Evolutionary conservation across 2,329 filamentous ascomycete genomes (phyloP).

Genomic region (Sordariomycetes sp.): DNA sequence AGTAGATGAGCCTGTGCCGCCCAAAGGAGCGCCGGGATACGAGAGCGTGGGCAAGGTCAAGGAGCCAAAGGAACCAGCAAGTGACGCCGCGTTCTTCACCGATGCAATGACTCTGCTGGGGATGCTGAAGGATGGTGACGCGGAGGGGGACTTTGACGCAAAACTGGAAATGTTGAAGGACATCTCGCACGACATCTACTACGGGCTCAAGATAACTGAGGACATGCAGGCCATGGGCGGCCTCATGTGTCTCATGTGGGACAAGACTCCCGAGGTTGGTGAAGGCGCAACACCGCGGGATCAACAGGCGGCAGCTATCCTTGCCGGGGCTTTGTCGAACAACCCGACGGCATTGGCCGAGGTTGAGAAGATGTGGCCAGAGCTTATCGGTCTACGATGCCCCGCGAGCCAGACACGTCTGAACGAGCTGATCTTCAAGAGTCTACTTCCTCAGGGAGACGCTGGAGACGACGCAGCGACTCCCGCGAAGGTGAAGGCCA

Average conservation of each 20-base stretch:
- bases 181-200: slow-evolving; percentile 60
- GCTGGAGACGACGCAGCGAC: slow-evolving; percentile 9
- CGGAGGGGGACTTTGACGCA: slow-evolving; percentile 25
- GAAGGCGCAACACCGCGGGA: slow-evolving; percentile 26
- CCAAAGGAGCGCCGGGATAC: slow-evolving; percentile 45
- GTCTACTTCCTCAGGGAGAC: slow-evolving; percentile 21
- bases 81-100: slow-evolving; percentile 20
- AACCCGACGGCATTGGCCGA: slow-evolving; percentile 51
- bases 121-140: not conserved
- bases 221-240: slow-evolving; percentile 41
- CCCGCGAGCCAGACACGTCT: slow-evolving; percentile 16
- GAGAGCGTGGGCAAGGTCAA: slow-evolving; percentile 49
- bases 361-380: slow-evolving; percentile 37
- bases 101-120: slow-evolving; percentile 14
- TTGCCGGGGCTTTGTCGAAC: slow-evolving; percentile 53
- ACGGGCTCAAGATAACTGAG: slow-evolving; percentile 53
- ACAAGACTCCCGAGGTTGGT: slow-evolving; percentile 13
- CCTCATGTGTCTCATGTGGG: slow-evolving; percentile 47
- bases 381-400: slow-evolving; percentile 29
- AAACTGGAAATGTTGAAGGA: slow-evolving; percentile 52
- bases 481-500: slow-evolving; percentile 22
- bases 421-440: slow-evolving; percentile 28
- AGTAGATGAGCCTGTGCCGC: slow-evolving; percentile 21
- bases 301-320: slow-evolving; percentile 45
- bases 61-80: slow-evolving; percentile 26